Percentiles rank a stretch among this genome's conserved stretches.
Conservation (phyloP, 202 grass and related monocot species). For the Digitaria exilis region DNA sequence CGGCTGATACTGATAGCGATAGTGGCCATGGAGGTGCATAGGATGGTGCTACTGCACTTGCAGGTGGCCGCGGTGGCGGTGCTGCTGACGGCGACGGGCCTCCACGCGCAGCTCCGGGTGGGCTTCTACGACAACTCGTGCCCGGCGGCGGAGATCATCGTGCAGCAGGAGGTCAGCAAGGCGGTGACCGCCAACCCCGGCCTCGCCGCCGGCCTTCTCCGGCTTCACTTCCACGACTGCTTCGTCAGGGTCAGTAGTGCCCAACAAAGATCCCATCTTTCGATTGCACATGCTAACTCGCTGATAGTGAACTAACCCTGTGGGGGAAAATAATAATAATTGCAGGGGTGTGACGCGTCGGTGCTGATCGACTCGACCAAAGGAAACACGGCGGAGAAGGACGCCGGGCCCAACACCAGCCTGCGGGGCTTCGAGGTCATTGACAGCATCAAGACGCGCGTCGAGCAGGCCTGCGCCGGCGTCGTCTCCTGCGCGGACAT, state of each 20-base stretch:
- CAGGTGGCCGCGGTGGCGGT: slow-evolving; percentile 15
- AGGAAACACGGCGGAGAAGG: slow-evolving; percentile 87
- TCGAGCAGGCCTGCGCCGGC: slow-evolving; percentile 74
- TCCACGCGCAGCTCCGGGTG: slow-evolving; percentile 56
- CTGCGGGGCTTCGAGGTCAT: slow-evolving; percentile 86
- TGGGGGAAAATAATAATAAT: too few species aligned
- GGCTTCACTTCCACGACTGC: slow-evolving; percentile 91
- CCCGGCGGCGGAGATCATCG: slow-evolving; percentile 81
- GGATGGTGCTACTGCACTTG: slow-evolving; percentile 1
- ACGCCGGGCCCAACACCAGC: slow-evolving; percentile 78
- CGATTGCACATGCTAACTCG: too few species aligned
- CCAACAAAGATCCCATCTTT: too few species aligned
- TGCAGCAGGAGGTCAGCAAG: slow-evolving; percentile 74
- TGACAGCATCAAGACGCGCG: slow-evolving; percentile 64
- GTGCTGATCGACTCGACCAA: slow-evolving; percentile 81
- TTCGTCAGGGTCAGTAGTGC: slow-evolving; percentile 60
- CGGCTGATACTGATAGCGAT: neutral
- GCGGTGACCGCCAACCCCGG: slow-evolving; percentile 50
- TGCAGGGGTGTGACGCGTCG: slow-evolving; percentile 85
- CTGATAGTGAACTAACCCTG: too few species aligned
- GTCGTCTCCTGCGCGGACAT: slow-evolving; percentile 92
- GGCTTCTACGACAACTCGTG: slow-evolving; percentile 78
- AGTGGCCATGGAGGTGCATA: slow-evolving; percentile 32
- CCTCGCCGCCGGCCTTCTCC: slow-evolving; percentile 65
- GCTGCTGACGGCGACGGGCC: slow-evolving; percentile 44